Base-by-base conservation (phyloP, 202 grass and related monocot species). In the Schoenoplectus tabernaemontani region DNA sequence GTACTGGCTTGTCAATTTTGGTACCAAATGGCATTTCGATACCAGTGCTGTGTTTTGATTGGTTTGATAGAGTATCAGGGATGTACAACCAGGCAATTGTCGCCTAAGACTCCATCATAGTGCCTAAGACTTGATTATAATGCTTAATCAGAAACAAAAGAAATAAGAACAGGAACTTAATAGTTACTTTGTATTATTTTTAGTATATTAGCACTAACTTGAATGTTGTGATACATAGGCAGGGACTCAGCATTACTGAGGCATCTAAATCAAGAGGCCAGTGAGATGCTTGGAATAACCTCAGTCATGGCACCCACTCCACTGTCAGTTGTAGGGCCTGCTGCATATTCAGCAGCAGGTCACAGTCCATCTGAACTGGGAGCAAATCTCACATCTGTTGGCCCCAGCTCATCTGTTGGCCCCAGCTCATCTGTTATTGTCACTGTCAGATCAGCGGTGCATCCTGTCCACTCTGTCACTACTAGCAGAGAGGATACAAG, bases 211-310 rank as follows among this genome's bases (percentile, higher is more conserved):
- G 47, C 47, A 75, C 24, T 54, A 19, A 75, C 41, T 46, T 46
- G 12, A 11, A 1, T 59, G n/a, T 79, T 79, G 61, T 62, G 34
- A 60, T 78, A 65, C 19, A 22, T 56, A 78, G 76, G 41, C 37
- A 60, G 62, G 58, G 76, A 79, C 17, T 64, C 59, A 37, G 78
- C 78, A 48, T 57, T 64, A 9, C 42, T 47, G 43, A 80, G 59
- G 19, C 78, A 80, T 33, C 59, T 48, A 6, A 62, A 44, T 65
- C 78, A 80, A 80, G 78, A 80, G 26, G 10, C 78, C 7, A 64
- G 23, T 61, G 57, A 79, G 39, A 79, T 60, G 76, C 53, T 62
- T 36, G 65, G 78, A 65, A 64, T 28, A 64, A 33, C 15, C 43
- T 47, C 59, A 7, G 78, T 80, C 24, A 80, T 80, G 11, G 58